These are phyloP conservation scores for Paralagenidium karlingii DNA, from an alignment of 352 stramenopile genomes.

Conservation along the genomic window DNA sequence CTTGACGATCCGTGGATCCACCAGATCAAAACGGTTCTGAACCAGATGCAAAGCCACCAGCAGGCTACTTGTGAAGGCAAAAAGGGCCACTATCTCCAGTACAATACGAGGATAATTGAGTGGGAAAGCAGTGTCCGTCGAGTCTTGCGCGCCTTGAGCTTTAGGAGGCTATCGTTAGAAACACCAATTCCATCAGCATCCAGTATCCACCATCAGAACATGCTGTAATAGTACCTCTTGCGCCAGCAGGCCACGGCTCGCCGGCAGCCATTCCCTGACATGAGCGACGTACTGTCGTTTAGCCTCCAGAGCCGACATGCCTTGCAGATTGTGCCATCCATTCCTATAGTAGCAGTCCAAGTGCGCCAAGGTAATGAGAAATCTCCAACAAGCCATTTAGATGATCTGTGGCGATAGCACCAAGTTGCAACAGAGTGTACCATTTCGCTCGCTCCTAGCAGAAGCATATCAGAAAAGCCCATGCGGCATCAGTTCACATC, in stretches of 20 bases:
- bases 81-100: constrained; percentile 8
- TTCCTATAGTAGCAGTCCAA: constrained; percentile 16
- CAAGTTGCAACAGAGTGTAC: constrained; percentile 10
- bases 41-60: constrained; percentile 10
- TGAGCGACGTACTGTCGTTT: constrained; percentile 37
- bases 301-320: constrained; percentile 18
- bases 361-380: not conserved
- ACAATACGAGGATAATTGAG: constrained; percentile 5
- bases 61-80: constrained; percentile 7
- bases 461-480: too few relatives aligned
- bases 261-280: constrained; percentile 29
- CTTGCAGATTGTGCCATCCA: constrained; percentile 26
- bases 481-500: too few relatives aligned
- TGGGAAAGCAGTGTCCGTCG: constrained; percentile 1
- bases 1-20: constrained; percentile 12
- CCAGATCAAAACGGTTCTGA: constrained; percentile 12
- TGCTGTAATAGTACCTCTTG: not conserved
- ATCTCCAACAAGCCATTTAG: too few relatives aligned
- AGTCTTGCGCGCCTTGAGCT: too few relatives aligned
- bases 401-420: too few relatives aligned
- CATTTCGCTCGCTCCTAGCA: constrained; percentile 52
- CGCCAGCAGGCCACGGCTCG: not conserved
- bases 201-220: not conserved
- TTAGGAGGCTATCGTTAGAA: not conserved
- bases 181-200: not conserved